Conservation (phyloP, 176 grass and related monocot genomes). For the Saccharum officinarum region DNA sequence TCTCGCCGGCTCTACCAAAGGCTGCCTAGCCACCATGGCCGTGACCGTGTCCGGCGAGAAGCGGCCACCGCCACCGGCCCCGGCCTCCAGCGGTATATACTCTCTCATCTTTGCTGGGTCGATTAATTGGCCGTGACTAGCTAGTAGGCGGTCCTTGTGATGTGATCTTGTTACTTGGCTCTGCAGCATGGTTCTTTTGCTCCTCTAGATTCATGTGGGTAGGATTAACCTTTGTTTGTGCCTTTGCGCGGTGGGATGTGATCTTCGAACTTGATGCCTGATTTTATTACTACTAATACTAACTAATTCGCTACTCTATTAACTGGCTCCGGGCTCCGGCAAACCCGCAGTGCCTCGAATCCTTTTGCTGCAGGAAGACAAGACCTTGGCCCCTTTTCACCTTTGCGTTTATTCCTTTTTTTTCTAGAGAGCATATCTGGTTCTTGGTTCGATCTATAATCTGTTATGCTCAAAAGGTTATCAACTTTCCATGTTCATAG, state of each 20-base stretch:
- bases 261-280: not conserved
- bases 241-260: not conserved
- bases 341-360: not conserved
- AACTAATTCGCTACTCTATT: not conserved
- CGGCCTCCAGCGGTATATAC: constrained; percentile 18
- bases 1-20: not conserved
- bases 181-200: not conserved
- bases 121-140: not conserved
- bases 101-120: not conserved
- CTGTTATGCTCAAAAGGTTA: not conserved
- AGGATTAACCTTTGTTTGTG: not conserved
- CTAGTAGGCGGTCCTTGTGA: not conserved
- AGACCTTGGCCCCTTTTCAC: not conserved
- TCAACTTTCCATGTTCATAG: not conserved
- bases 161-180: not conserved
- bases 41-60: constrained; percentile 9
- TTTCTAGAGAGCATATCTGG: too few species aligned
- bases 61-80: not conserved
- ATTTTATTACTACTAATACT: not conserved
- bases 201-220: not conserved
- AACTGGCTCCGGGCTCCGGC: not conserved
- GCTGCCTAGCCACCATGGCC: not conserved
- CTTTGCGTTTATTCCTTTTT: not conserved
- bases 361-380: not conserved
- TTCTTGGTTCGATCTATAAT: not conserved